Conservation (phyloP, 345 rosid species). For the Punica granatum region DNA sequence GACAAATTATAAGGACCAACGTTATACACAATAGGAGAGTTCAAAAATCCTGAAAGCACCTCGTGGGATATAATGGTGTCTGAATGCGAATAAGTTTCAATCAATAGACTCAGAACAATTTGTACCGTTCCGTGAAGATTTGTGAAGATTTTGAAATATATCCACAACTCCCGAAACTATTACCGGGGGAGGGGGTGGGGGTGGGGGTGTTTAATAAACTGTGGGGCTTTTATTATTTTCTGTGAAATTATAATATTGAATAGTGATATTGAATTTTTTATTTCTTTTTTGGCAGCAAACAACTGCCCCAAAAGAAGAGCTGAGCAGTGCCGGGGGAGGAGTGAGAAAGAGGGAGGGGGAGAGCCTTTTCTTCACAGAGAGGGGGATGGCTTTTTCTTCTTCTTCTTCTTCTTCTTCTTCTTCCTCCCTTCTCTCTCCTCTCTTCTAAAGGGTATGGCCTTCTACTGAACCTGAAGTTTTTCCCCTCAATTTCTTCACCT, state of each 20-base stretch:
- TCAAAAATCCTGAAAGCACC: too few relatives aligned
- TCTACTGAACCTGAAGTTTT: neutral
- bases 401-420: too few relatives aligned
- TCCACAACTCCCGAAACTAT: neutral
- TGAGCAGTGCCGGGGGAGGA: neutral
- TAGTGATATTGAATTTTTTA: neutral
- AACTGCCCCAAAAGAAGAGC: constrained; percentile 8
- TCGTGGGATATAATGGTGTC: too few relatives aligned
- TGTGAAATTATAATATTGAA: constrained; percentile 1
- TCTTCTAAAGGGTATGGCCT: neutral
- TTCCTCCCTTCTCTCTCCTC: too few relatives aligned
- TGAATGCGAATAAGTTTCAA: too few relatives aligned
- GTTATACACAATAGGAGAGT: too few relatives aligned
- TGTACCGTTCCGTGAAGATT: too few relatives aligned
- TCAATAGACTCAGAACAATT: too few relatives aligned
- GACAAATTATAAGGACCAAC: too few relatives aligned
- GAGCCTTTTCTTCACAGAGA: too few relatives aligned
- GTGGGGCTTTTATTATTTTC: neutral
- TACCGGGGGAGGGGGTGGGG: too few relatives aligned
- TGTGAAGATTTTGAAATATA: too few relatives aligned
- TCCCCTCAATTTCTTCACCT: constrained; percentile 6
- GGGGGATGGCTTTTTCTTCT: neutral
- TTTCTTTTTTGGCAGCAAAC: neutral
- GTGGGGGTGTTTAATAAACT: neutral
- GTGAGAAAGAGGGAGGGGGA: constrained; percentile 2